Base-by-base conservation (phyloP, 2,329 filamentous ascomycete genomes). In the Huntiella decipiens region DNA sequence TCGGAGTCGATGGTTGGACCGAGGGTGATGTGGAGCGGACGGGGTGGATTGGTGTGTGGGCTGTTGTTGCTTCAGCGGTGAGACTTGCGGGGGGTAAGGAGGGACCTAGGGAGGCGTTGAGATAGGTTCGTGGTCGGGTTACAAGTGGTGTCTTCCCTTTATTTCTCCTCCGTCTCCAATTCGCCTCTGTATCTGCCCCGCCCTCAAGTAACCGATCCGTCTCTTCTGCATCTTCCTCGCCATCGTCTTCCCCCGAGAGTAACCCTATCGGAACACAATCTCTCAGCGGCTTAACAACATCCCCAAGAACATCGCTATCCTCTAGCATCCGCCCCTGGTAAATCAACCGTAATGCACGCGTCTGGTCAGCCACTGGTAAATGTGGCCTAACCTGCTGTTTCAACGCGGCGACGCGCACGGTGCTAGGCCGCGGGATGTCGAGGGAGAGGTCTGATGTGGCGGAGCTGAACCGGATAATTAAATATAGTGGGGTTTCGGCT, bases 391-490 rank as follows among this genome's bases (percentile, higher is more conserved):
- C 83, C 44, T 81, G 70, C 54, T 82, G 79, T 61, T 93, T 94
- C 48, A 96, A 71, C 2, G 79, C 74, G 46, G 85, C 72, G 45
- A 84, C 74, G 37, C 84, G 84, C 8, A 80, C 86, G 31, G 68
- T 67, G 41, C 68, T 61, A 0, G 87, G 83, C 4, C 68, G 64
- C 42, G 74, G 61, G 56, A 96, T 75, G 55, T 84, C 77, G 50
- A 96, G 73, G 36, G 79, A 72, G 35, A 95, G 73, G 59, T 96
- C 91, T 12, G 85, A 79, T 12, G 43, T 38, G 1, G 84, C 78
- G 50, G 79, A 78, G 45, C 85, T 85, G 71, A 98, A 96, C 60
- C 88, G 86, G 59, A 96, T 79, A 34, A 83, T 88, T 39, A 96
- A 70, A 56, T 81, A 77, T 47, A 94, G 68, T 32, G 69, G 69